Evolutionary conservation across 1,284 basidiomycete genomes (phyloP), one percentile per base, ranked within the genome.

Genomic region (Sanghuangporus weigelae): DNA sequence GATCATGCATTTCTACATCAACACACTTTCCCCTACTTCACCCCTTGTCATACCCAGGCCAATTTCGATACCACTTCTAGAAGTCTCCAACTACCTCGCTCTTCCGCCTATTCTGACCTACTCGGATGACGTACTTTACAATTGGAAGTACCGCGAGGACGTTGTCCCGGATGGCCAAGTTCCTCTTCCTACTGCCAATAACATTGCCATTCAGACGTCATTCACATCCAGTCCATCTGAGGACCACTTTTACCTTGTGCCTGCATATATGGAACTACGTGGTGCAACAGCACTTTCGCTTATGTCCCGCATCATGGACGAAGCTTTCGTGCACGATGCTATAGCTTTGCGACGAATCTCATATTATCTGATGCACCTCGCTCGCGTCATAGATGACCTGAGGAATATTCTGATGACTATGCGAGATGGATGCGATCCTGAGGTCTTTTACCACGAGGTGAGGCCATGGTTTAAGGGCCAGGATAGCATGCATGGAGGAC

Each of bases 381-480:
- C 87, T 0, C 72, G 68, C 5, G 84, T 92, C 67, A 88, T 97
- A 65, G 81, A 84, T 58, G 82, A 86, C 7, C 78, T 96, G 44
- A 79, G 80, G 7, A 70, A 69, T 3, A 72, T 92, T 63, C 80
- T 96, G 16, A 76, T 86, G 19, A 78, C 80, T 54, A 84, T 97
- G 42, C 83, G 86, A 63, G 80, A 86, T 7, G 87, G 85, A 6
- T 93, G 93, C 73, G 84, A 90, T 66, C 93, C 95, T 0, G 79
- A 83, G 7, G 78, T 86, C 38, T 98, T 97, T 70, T 98, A 95
- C 74, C 84, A 90, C 73, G 77, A 84, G 42, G 87, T 98, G 66
- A 82, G 96, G 12, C 96, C 95, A 0, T 98, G 96, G 95, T 94
- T 98, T 78, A 82, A 86, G 26, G 96, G 95, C 3, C 85, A 86